These are phyloP conservation scores for Porphyrellus cyaneotinctus DNA, from an alignment of 768 basidiomycete species.

Conservation along the genomic window DNA sequence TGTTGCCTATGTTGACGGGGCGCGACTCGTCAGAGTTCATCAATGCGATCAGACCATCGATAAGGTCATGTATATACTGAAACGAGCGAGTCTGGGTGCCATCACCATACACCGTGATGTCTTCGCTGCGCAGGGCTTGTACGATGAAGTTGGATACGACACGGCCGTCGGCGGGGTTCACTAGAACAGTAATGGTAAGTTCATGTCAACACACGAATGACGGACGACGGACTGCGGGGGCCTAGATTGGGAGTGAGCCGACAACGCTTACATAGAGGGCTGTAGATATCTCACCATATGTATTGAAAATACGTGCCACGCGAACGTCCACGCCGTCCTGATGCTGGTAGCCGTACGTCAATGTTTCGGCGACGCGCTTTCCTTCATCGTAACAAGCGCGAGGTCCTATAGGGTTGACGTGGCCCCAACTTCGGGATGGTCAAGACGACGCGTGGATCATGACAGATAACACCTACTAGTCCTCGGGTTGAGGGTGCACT, in stretches of 20 bases:
- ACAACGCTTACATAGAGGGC: background rate
- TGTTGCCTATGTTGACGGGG: constrained; percentile 95
- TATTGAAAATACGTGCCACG: constrained; percentile 98
- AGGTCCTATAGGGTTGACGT: constrained; percentile 97
- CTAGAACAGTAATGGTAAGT: constrained; percentile 37
- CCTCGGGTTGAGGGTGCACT: constrained; percentile 94
- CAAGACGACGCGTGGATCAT: constrained; percentile 9
- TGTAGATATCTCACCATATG: constrained; percentile 53
- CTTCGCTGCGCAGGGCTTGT: constrained; percentile 92
- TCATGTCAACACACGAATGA: constrained; percentile 4
- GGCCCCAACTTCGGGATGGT: constrained; percentile 70
- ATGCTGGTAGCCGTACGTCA: constrained; percentile 93
- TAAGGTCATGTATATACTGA: constrained; percentile 97
- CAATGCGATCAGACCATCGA: constrained; percentile 87
- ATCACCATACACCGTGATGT: constrained; percentile 96
- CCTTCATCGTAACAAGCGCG: constrained; percentile 99
- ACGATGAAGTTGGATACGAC: constrained; percentile 99
- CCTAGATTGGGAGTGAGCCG: constrained; percentile 23
- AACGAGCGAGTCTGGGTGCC: constrained; percentile 92
- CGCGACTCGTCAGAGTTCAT: constrained; percentile 95
- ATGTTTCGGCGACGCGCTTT: constrained; percentile 96
- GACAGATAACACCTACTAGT: constrained; percentile 61
- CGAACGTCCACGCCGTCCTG: constrained; percentile 96
- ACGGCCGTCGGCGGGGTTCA: constrained; percentile 96
- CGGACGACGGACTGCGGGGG: constrained; percentile 64